Evolutionary conservation across 2,329 filamentous ascomycete species (phyloP), one percentile per base, ranked within the genome.

Genomic region (Botrytis sinoallii): DNA sequence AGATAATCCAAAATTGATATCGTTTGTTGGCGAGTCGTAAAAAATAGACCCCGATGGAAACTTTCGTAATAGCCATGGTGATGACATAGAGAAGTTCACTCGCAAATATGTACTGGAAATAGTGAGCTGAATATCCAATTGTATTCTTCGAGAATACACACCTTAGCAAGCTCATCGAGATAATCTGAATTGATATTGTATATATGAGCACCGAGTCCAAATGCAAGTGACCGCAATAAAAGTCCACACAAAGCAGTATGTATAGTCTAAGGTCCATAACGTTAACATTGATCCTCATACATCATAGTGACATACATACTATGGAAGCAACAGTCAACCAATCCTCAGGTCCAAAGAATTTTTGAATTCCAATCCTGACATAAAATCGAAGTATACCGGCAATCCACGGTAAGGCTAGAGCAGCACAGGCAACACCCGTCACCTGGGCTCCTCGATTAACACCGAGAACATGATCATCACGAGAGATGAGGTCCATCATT

Each of bases 361-460:
- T 80, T 57, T 79, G 72, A 48, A 81, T 77, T 12, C 74, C 60
- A 16, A 77, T 63, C n/a, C 80, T 75, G 29, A 80, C 78, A 73
- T 80, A 80, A 60, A 78, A 75, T 70, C 80, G 78, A 48, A 81
- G 73, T 29, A 69, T 46, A 18, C 78, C 75, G 4, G 78, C 77
- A 46, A 81, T 75, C 72, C 83, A 81, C 3, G 82, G 81, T 12
- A 85, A 55, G 14, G 79, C 74, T 29, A 85, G 60, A 46, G 85
- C 83, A 29, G 81, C 79, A 52, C 79, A 76, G 3, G 77, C 79
- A 57, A 80, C 78, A 32, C 79, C 79, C 7, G 79, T 80, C 46
- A 80, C 78, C 67, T 80, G 77, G 22, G 77, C 76, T 42, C 77
- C 77, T 7, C 77, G 75, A 52, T 73, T 76, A 35, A 79, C 59